Percentiles rank a stretch among this genome's conserved stretches.
phyloP scores from a whole-genome alignment of 768 basidiomycete species.

The Boletellus emodensis region DNA sequence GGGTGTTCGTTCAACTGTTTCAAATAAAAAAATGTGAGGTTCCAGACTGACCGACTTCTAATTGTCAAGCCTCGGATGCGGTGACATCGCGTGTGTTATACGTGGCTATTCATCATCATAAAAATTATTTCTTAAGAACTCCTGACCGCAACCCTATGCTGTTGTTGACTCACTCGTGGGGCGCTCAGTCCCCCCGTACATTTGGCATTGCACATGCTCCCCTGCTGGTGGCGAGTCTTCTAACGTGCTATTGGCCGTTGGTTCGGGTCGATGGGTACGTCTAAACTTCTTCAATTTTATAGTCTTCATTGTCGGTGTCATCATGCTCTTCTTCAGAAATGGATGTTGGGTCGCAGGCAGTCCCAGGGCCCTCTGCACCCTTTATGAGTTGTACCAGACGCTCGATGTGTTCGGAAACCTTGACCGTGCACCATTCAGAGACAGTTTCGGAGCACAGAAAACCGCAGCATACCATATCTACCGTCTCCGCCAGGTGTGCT shows the following conservation, averaged over 20 bases:
- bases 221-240: background rate
- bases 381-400: constrained; percentile 85
- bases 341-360: constrained; percentile 30
- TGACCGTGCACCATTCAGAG: background rate
- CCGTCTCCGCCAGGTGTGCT: constrained; percentile 72
- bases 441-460: background rate
- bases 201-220: constrained; percentile 1
- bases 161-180: constrained; percentile 23
- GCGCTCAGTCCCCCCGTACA: constrained; percentile 1
- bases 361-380: constrained; percentile 62
- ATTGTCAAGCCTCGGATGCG: constrained; percentile 9
- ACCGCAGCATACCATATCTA: constrained; percentile 58
- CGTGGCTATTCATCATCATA: constrained; percentile 20
- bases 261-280: constrained; percentile 4
- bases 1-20: constrained; percentile 1
- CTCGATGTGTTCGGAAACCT: constrained; percentile 88
- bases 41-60: constrained; percentile 4
- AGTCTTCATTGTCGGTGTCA: constrained; percentile 59
- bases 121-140: constrained; percentile 20
- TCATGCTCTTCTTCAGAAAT: constrained; percentile 20
- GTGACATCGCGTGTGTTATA: constrained; percentile 12
- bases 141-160: constrained; percentile 8
- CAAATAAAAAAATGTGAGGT: background rate
- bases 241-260: background rate
- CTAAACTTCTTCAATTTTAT: constrained; percentile 74